Evolutionary conservation across 352 stramenopile genomes (phyloP), one percentile per base, ranked within the genome.

Genomic region (Pythium oligandrum): DNA sequence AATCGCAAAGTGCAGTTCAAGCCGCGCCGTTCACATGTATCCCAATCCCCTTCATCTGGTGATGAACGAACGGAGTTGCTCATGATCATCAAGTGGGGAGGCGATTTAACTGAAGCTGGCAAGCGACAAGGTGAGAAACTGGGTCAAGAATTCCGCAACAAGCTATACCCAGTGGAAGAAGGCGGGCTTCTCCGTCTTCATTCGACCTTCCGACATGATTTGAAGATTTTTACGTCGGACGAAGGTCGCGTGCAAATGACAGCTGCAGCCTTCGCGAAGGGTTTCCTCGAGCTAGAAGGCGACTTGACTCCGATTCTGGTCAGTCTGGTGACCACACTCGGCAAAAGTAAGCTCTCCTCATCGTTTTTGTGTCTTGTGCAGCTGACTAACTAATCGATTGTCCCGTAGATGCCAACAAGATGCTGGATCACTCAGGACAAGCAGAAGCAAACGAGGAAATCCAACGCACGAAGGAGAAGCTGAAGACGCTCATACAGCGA

Each of bases 71-170:
- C 78, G 1, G 86, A 98, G 68, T 81, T 98, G 6, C 79, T 98
- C n/a, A 88, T 99, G 52, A 99, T 99, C 64, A 73, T 99, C 4
- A 99, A 99, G 71, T 99, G 97, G 97, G 98, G 98, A 54, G 97
- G 97, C 3, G 96, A 99, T 62, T 72, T 99, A 9, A 99, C 97
- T 1, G 96, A 98, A 56, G 83, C 97, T n/a, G 97, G 97, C 39
- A 94, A 98, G 61, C 83, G 86, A 35, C 97, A 99, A 64, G 96
- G 96, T 4, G 95, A 98, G 66, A 74, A 86, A 46, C 78, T 99
- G 32, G 97, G 97, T 3, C 89, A 90, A 46, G 75, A 76, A 10
- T 98, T 99, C 57, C 83, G 88, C 55, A 93, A 95, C 57, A 73
- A 75, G 51, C 58, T 97, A 50, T 97, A 96, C 52, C 88, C 87